These are phyloP conservation scores for Penicillium bialowiezense DNA, from an alignment of 495 filamentous ascomycete species.

Conservation along the genomic window DNA sequence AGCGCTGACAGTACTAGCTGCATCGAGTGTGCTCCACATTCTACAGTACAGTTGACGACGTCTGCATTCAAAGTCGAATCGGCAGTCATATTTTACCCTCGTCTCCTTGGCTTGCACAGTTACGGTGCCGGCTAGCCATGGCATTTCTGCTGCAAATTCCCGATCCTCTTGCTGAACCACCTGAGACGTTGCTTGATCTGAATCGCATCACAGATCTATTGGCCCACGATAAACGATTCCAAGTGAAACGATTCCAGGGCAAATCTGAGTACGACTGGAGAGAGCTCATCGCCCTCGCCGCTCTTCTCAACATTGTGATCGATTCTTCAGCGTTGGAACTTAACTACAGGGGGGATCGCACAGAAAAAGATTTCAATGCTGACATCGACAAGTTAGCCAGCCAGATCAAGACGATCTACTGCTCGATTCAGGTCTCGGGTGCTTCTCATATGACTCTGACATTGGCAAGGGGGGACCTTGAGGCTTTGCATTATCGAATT, in stretches of 20 bases:
- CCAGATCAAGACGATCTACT: constrained; percentile 63
- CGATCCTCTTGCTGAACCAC: constrained; percentile 39
- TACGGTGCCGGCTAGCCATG: constrained; percentile 71
- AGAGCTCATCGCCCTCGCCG: constrained; percentile 58
- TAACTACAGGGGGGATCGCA: constrained; percentile 26
- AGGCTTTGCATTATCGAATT: constrained; percentile 68
- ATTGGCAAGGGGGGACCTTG: constrained; percentile 69
- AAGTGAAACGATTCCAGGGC: constrained; percentile 34
- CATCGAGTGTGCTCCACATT: constrained; percentile 52
- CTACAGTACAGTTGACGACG: constrained; percentile 45
- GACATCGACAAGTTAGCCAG: constrained; percentile 64
- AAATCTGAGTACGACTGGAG: constrained; percentile 62
- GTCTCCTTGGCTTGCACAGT: constrained; percentile 51
- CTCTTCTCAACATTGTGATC: constrained; percentile 70
- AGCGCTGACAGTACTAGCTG: constrained; percentile 40
- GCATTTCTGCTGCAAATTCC: constrained; percentile 61
- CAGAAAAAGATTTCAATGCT: constrained; percentile 58
- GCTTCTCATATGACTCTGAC: constrained; percentile 68
- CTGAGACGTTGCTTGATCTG: constrained; percentile 49
- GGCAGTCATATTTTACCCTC: constrained; percentile 57
- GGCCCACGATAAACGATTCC: constrained; percentile 48
- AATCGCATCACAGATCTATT: constrained; percentile 46
- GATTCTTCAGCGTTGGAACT: constrained; percentile 54
- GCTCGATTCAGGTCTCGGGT: constrained; percentile 69
- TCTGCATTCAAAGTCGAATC: constrained; percentile 55